Base-by-base conservation (phyloP, 2,329 filamentous ascomycete genomes). In the Ramularia endophylla region DNA sequence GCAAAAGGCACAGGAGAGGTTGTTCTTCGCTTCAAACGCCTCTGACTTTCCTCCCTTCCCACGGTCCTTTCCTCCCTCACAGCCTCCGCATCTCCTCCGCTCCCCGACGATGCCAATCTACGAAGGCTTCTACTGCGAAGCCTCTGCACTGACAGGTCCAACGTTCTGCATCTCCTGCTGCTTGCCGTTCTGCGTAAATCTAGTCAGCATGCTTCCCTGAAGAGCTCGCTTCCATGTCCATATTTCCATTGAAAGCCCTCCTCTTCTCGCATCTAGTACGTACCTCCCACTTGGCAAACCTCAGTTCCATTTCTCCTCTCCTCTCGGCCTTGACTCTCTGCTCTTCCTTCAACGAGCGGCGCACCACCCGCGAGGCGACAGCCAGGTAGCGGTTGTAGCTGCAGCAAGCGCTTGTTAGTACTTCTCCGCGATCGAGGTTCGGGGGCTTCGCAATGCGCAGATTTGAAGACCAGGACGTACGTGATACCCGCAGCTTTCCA, bases 301-400 rank as follows among this genome's bases (percentile, higher is more conserved):
- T 82, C 60, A 98, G 71, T 41, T 97, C 90, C 71, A 83, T 83
- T 70, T 88, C 80, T 64, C 88, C 89, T 66, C 92, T 82, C 65
- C 87, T 83, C 80, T 97, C 92, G 53, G 89, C 88, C 56, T 68
- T 67, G 56, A 95, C 69, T 73, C 92, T 81, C 75, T 88, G 84
- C 44, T 92, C 87, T 65, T 98, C 92, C 79, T 97, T 95, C 69
- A 98, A 78, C 68, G 88, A 94, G 68, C 87, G 85, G 74, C 94
- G 92, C 68, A 98, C 86, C 65, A 87, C 85, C 71, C 89, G 88
- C 71, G 89, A 81, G 64, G 92, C 88, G 73, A 98, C 80, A 65
- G 89, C 82, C 67, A 98, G 83, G 83, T 95, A 97, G 75, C 89
- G 92, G 84, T 98, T 98, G 87, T 98, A 98, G 75, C 92, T 98